Evolutionary conservation across 2,329 filamentous ascomycete genomes (phyloP), one percentile per base, ranked within the genome.

Genomic region (Zymoseptoria pseudotritici): DNA sequence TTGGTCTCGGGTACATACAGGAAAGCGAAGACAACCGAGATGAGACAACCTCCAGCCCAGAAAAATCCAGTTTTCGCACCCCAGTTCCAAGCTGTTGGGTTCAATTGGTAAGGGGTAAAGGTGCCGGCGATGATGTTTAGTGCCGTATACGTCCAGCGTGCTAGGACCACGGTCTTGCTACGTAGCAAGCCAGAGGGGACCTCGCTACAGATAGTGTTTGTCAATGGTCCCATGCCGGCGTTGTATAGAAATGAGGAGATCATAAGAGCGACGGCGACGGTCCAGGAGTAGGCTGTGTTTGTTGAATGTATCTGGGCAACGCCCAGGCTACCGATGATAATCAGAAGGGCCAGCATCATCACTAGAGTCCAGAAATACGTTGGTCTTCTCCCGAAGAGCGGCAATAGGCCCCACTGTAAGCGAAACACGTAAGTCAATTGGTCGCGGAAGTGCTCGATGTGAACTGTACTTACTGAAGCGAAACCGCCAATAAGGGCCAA

Each of bases 91-190:
- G 50, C 60, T 50, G 22, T 69, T 53, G 65, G 65, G 20, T 67
- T 68, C 42, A 64, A 62, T 68, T 53, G 63, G 55, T 50, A 70
- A 46, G 63, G 66, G n/a, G 63, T 66, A 13, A 70, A 58, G 55
- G 67, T 64, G 9, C 58, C 57, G 2, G 61, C 63, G 4, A 66
- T 22, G 13, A 66, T 22, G 5, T 22, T 26, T 4, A 17, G 54
- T 56, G 70, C 62, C 20, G 67, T 63, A 59, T 68, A 72, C 1
- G 62, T 59, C 13, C 58, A 67, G 9, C 67, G 60, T 17, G 67
- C 69, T 11, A 72, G 58, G 10, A 71, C 67, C 21, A 71, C 61
- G 1, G 67, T 69, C 61, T 72, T 70, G 10, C 66, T 61, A 8
- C 69, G 62, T 22, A 72, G 53, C 5, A 70, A 59, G 20, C 64